Evolutionary conservation across 306 rosid genomes (phyloP).

Genomic region (Hippophae gyantsensis): DNA sequence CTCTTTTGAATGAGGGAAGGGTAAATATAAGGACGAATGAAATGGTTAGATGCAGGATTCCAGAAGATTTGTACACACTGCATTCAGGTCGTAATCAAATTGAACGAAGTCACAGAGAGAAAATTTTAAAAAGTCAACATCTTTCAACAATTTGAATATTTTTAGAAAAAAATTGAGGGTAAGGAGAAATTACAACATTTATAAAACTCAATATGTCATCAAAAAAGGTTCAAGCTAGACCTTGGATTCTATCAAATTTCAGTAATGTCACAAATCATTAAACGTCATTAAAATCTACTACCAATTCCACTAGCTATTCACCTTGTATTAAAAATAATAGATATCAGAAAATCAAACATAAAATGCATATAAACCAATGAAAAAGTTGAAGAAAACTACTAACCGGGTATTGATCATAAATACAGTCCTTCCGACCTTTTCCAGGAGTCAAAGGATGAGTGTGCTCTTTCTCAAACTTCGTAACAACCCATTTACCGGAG

Average conservation of each 20-base stretch:
- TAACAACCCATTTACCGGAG: conserved; percentile 87
- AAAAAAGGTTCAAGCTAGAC: too few relatives aligned
- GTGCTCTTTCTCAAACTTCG: conserved; percentile 82
- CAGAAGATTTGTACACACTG: too few relatives aligned
- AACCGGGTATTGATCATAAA: conserved; percentile 80
- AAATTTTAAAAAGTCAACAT: too few relatives aligned
- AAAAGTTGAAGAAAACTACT: conserved; percentile 24
- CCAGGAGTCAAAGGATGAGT: conserved; percentile 78
- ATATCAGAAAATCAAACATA: conserved; percentile 1
- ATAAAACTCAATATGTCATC: too few relatives aligned
- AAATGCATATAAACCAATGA: background rate
- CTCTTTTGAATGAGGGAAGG: background rate
- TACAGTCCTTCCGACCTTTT: conserved; percentile 69
- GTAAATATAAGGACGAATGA: background rate
- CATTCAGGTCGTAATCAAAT: background rate
- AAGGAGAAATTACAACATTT: too few relatives aligned
- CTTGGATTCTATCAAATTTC: background rate
- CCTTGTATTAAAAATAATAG: background rate
- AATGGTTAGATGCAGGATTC: background rate
- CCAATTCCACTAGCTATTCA: background rate
- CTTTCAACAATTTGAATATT: too few relatives aligned
- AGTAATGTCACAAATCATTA: background rate
- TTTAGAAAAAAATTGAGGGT: too few relatives aligned
- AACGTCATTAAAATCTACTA: background rate
- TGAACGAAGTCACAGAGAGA: background rate